These are phyloP conservation scores for Macrophomina tecta DNA, from an alignment of 2,329 filamentous ascomycete genomes.

Conservation along the genomic window DNA sequence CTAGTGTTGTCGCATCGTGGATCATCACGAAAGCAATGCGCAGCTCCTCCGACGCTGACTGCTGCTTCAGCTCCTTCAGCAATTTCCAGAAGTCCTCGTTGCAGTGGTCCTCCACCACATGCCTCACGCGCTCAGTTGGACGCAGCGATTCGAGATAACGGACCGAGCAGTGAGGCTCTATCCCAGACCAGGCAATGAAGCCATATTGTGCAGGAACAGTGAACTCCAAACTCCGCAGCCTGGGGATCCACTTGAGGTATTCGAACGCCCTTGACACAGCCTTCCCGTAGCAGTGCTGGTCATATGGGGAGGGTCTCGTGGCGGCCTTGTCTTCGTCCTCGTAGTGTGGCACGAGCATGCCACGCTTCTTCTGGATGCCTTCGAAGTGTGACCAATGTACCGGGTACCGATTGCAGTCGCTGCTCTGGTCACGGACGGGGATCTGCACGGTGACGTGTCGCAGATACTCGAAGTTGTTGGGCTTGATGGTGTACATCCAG, in stretches of 20 bases:
- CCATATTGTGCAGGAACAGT: not conserved
- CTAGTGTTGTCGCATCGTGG: not conserved
- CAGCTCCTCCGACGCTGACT: not conserved
- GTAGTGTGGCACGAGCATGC: not conserved
- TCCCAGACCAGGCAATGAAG: not conserved
- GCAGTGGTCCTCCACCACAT: constrained; percentile 2
- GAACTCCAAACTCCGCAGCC: not conserved
- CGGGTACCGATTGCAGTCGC: not conserved
- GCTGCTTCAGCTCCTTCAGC: not conserved
- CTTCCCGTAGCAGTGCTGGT: not conserved
- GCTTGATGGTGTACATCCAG: constrained; percentile 1
- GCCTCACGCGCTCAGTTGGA: not conserved
- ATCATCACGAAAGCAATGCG: not conserved
- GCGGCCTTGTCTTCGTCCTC: not conserved
- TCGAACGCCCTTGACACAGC: not conserved
- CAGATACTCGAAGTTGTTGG: constrained; percentile 22
- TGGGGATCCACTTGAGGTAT: not conserved
- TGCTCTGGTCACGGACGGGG: not conserved
- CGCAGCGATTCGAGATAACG: not conserved
- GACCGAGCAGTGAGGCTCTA: not conserved
- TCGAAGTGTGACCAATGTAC: not conserved
- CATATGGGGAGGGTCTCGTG: not conserved
- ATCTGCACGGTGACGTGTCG: not conserved
- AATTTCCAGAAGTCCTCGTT: not conserved
- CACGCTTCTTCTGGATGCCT: not conserved